Base-by-base conservation (phyloP, 352 stramenopile species). In the Thalassiosira exigua region DNA sequence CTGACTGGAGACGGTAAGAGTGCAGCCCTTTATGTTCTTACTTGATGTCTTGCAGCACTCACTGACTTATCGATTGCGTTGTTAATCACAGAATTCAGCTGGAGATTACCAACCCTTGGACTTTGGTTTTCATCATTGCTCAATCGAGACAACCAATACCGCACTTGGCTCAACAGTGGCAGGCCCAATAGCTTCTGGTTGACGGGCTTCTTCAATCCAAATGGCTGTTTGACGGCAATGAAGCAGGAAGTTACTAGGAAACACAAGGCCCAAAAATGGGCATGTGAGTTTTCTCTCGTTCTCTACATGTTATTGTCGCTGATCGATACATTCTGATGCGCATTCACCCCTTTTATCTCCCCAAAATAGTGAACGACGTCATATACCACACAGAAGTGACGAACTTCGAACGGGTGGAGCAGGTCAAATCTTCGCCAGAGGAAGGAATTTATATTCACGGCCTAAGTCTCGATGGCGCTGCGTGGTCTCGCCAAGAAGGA, bases 371-470 rank as follows among this genome's bases (percentile, higher is more conserved):
- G 5, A 96, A 99, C 81, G 96, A 99, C 75, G 96, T 99, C 1
- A 94, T 99, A 1, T 98, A 98, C 81, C 95, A 98, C 79, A 98
- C 95, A 0, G 96, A 98, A 81, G 96, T 99, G 19, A 98, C 96
- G 24, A 90, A 93, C 22, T 98, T 98, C 81, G 96, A 98, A 67
- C 89, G 95, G 19, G 84, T 93, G 0, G 95, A 98, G 70, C 96
- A 98, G 78, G 70, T 95, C 14, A 91, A 92, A 64, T 77, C 90
- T 22, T 88, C 95, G 17, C 96, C 97, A 0, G 81, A 82, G 2
- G 96, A 99, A 81, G 97, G 97, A 33, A 96, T 99, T 32, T 98
- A 98, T 86, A 96, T 99, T 64, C 97, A 99, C 77, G 97, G 97
- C 0, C 91, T 99, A 24, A 98, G 97, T 70, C 94, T 99, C 75